phyloP scores from a whole-genome alignment of 495 filamentous ascomycete genomes.

The Tetracladium marchalianum region DNA sequence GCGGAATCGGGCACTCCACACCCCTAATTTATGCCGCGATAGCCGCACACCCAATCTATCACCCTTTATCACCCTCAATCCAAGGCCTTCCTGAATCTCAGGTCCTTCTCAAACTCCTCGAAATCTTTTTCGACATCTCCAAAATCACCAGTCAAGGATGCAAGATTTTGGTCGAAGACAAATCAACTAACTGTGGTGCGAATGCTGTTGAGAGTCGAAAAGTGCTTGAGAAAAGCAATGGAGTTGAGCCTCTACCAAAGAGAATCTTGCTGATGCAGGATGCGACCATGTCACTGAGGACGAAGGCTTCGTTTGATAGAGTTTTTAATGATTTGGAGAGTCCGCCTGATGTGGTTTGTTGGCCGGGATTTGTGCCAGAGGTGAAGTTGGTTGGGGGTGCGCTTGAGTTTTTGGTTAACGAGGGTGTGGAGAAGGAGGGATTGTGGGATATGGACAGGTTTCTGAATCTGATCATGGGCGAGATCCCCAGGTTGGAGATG shows the following conservation, averaged over 20 bases:
- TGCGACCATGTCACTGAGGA: slow-evolving; percentile 29
- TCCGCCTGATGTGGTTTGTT: slow-evolving; percentile 20
- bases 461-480: slow-evolving; percentile 8
- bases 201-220: slow-evolving; percentile 23
- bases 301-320: slow-evolving; percentile 26
- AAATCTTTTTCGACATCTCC: slow-evolving; percentile 17
- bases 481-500: slow-evolving; percentile 19
- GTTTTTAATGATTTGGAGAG: slow-evolving; percentile 13
- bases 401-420: slow-evolving; percentile 9
- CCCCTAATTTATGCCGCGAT: slow-evolving; percentile 25
- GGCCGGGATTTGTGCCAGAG: slow-evolving; percentile 23
- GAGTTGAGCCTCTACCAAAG: slow-evolving; percentile 4
- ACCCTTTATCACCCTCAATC: slow-evolving; percentile 12
- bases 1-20: slow-evolving; percentile 30
- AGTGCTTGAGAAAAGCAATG: slow-evolving; percentile 18
- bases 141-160: slow-evolving; percentile 14
- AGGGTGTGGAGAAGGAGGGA: neutral
- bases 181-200: slow-evolving; percentile 29
- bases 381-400: slow-evolving; percentile 5
- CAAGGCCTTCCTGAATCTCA: slow-evolving; percentile 23
- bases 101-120: slow-evolving; percentile 23
- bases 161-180: slow-evolving; percentile 24
- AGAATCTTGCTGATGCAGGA: slow-evolving; percentile 27
- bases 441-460: slow-evolving; percentile 22
- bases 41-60: slow-evolving; percentile 17